These are phyloP conservation scores for Hypholoma fasciculare DNA, from an alignment of 768 basidiomycete genomes.

Conservation along the genomic window DNA sequence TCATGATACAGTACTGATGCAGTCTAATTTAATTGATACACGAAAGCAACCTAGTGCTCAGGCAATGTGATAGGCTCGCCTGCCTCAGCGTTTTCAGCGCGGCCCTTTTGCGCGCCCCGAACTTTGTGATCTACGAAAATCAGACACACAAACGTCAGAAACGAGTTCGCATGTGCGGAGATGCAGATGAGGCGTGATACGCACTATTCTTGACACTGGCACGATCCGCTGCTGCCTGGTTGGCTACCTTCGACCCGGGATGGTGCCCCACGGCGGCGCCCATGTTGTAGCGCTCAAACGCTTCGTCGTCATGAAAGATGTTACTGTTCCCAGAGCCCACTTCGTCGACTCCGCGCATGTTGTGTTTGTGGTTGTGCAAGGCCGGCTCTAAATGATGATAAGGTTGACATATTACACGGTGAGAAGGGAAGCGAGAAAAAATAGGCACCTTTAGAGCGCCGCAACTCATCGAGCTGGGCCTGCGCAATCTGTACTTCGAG, in stretches of 20 bases:
- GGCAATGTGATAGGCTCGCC: neutral
- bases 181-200: neutral
- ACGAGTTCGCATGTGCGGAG: too few relatives aligned
- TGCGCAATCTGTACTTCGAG: conserved; percentile 11
- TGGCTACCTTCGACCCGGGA: conserved; percentile 6
- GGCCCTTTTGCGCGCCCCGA: conserved; percentile 3
- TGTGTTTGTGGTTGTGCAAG: conserved; percentile 16
- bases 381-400: conserved; percentile 7
- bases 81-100: too few relatives aligned
- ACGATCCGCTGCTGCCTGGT: conserved; percentile 3
- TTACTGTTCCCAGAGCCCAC: conserved; percentile 5
- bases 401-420: neutral
- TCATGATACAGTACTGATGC: neutral
- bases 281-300: conserved; percentile 23
- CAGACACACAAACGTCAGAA: neutral
- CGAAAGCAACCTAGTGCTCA: neutral
- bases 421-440: neutral
- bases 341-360: neutral
- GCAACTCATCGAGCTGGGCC: conserved; percentile 4
- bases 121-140: conserved; percentile 15
- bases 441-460: conserved; percentile 13
- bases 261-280: conserved; percentile 1
- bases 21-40: neutral
- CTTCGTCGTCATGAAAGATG: conserved; percentile 19
- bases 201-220: conserved; percentile 15